Evolutionary conservation across 805 yeast genomes (phyloP).

Genomic region (Vanderwaltozyma polyspora): DNA sequence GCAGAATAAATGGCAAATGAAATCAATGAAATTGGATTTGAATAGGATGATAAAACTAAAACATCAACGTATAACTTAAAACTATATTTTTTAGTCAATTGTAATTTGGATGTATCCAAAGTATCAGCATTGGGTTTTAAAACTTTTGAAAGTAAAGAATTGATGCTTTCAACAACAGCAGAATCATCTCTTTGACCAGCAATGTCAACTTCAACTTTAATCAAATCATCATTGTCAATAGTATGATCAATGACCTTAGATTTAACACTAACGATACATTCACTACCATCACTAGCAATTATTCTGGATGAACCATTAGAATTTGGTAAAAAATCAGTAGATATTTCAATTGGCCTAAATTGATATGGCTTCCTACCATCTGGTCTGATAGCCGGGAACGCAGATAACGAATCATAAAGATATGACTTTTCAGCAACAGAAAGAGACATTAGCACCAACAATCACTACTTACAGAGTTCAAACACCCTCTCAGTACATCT

Average conservation of each 20-base stretch:
- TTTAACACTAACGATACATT: constrained; percentile 85
- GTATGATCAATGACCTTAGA: constrained; percentile 57
- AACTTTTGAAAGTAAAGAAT: constrained; percentile 39
- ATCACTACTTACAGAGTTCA: neutral
- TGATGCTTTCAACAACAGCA: constrained; percentile 49
- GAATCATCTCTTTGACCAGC: constrained; percentile 75
- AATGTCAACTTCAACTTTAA: constrained; percentile 73
- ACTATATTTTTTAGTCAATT: constrained; percentile 61
- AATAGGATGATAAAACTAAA: constrained; percentile 60
- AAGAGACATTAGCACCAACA: constrained; percentile 38
- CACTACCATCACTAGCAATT: constrained; percentile 79
- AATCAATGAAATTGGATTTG: constrained; percentile 71
- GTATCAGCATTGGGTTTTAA: constrained; percentile 10
- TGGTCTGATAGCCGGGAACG: constrained; percentile 59
- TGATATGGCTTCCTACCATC: constrained; percentile 71
- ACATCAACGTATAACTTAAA: constrained; percentile 73
- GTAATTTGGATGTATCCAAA: constrained; percentile 42
- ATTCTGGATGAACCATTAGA: constrained; percentile 91
- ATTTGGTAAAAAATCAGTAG: constrained; percentile 67
- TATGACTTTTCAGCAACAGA: constrained; percentile 72
- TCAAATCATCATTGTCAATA: constrained; percentile 38
- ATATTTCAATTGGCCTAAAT: constrained; percentile 78
- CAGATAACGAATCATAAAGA: constrained; percentile 58
- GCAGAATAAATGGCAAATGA: constrained; percentile 79
- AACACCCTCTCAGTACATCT: neutral